Base-by-base conservation (phyloP, 371 early-diverging fungal genomes). In the Nematocida ausubeli region DNA sequence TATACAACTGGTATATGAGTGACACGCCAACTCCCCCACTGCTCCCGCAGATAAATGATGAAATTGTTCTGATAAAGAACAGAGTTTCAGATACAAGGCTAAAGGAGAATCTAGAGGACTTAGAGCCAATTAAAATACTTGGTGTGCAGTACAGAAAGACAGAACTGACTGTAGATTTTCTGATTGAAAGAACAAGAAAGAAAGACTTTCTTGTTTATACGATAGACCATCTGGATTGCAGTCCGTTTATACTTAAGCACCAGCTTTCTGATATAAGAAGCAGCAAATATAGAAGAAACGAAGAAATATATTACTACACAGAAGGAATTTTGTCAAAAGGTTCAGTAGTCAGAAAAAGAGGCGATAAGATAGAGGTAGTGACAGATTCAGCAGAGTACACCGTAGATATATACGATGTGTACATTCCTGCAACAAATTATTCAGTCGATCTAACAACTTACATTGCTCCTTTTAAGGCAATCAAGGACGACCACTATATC, bases 231-330 rank as follows among this genome's bases (percentile, higher is more conserved):
- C 14, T n/a, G 2, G 16, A n/a, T 7, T 54, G 50, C 2, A 63
- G 54, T 40, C 78, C 78, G 5, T 75, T 75, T 40, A 28, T 51
- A n/a, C 64, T 75, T 7, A 22, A 75, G n/a, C 14, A 54, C 6
- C 57, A 51, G 7, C 35, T 50, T 7, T 14, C 2, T 6, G 67
- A 75, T 6, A 9, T 39, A 30, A 5, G 35, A 28, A 50, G 16
- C 14, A 54, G n/a, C 22, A 39, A 26, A 40, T 69, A 69, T 22
- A 69, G 55, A 32, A 69, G 54, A 39, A 69, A 69, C 37, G 69
- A 69, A 22, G 52, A 69, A 39, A 69, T 69, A 32, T 55, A 50
- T 56, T 69, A 37, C 57, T 52, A 52, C 32, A 22, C 28, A 55
- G 69, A 69, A 34, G 52, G 52, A 22, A 30, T 49, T 51, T 34